Percentiles rank a stretch among this genome's conserved stretches.
Conservation (phyloP, 805 yeast genomes). For the Candida ficus region DNA sequence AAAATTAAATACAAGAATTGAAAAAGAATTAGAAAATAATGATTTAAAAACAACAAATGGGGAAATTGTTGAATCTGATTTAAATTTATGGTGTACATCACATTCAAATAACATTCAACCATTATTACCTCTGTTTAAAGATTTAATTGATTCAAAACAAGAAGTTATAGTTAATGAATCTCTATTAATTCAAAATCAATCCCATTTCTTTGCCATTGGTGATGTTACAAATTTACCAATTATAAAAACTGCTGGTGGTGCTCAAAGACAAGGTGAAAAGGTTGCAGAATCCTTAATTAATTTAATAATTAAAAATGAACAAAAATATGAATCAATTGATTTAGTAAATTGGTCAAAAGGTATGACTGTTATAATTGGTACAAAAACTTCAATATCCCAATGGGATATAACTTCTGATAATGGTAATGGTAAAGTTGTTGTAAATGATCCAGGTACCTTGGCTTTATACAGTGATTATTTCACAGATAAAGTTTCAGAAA, state of each 20-base stretch:
- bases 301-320: conserved; percentile 10
- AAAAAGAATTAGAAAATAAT: conserved; percentile 22
- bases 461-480: conserved; percentile 30
- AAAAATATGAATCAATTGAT: conserved; percentile 13
- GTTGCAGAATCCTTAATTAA: conserved; percentile 19
- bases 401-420: conserved; percentile 16
- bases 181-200: conserved; percentile 19
- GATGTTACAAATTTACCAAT: conserved; percentile 32
- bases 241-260: conserved; percentile 39
- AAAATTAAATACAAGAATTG: conserved; percentile 29
- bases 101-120: conserved; percentile 31
- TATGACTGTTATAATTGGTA: conserved; percentile 26
- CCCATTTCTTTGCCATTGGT: conserved; percentile 33
- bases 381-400: conserved; percentile 16
- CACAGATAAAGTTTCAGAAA: too few species aligned
- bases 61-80: conserved; percentile 25
- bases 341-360: conserved; percentile 17
- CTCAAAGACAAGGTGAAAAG: conserved; percentile 23
- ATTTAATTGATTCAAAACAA: conserved; percentile 19
- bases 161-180: conserved; percentile 26
- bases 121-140: conserved; percentile 19
- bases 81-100: conserved; percentile 33
- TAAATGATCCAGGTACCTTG: conserved; percentile 23
- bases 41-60: conserved; percentile 24
- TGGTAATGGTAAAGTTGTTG: conserved; percentile 26